phyloP scores from a whole-genome alignment of 192 early-diverging fungal genomes.

The Dissophora globulifera region DNA sequence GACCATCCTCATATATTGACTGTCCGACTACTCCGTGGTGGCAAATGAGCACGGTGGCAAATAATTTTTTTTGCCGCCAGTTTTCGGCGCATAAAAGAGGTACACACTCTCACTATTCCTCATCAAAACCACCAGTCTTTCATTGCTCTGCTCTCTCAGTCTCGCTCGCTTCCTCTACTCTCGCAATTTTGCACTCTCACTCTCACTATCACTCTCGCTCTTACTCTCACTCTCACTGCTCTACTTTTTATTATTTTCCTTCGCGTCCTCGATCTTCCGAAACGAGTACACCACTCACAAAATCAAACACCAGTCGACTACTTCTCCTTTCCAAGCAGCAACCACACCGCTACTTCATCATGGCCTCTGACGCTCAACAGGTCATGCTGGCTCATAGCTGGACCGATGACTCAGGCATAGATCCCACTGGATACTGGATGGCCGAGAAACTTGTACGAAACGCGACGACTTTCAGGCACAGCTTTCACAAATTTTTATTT shows the following conservation, averaged over 20 bases:
- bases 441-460: conserved; percentile 68
- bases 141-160: background rate
- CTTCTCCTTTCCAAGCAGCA: background rate
- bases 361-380: conserved; percentile 38
- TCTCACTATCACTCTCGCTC: background rate
- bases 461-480: too few relatives aligned
- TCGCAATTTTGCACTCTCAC: background rate
- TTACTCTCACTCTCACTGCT: background rate
- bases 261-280: too few relatives aligned
- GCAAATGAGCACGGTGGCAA: conserved; percentile 23
- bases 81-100: background rate
- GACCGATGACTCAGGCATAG: conserved; percentile 50
- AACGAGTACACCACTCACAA: too few relatives aligned
- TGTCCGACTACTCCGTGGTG: too few relatives aligned
- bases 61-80: background rate
- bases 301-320: too few relatives aligned
- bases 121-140: too few relatives aligned
- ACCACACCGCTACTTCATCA: conserved; percentile 9
- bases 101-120: too few relatives aligned
- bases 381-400: conserved; percentile 56
- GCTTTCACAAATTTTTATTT: background rate
- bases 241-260: background rate
- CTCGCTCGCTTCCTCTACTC: background rate
- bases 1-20: too few relatives aligned
- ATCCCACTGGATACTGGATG: conserved; percentile 79